Evolutionary conservation across 371 early-diverging fungal species (phyloP), one percentile per base, ranked within the genome.

Genomic region (Chytridiales sp.): DNA sequence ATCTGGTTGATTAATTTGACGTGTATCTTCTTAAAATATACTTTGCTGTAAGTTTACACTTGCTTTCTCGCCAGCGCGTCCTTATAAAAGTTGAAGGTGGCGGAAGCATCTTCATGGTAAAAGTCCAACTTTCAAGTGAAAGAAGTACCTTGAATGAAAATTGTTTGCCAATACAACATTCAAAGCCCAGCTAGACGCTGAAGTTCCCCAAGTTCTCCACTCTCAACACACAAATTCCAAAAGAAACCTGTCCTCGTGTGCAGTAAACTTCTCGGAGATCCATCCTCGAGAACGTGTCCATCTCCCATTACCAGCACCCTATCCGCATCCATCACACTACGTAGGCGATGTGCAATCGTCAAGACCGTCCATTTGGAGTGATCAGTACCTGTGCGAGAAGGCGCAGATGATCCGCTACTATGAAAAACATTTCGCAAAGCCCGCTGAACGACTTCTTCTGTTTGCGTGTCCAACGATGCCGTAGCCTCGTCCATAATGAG

Each of bases 371-470:
- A 63, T 59, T 85, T 73, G 69, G 94, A 94, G 52, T 93, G 91
- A 49, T 89, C 61, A 2, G 46, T 56, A 52, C 69, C 75, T 31
- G 68, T 57, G 0, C 32, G 3, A 24, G 11, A 29, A 36, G n/a
- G 4, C 8, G n/a, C 17, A n/a, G 11, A 29, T 8, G 15, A 4
- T 8, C 24, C 35, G 13, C 40, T 35, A 2, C 55, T 53, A 5
- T 9, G 46, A 44, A 77, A 61, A 49, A 70, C 66, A 11, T 44
- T 46, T 21, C 91, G 78, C 51, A 95, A 89, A 1, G 90, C 89
- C 56, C 79, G 62, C 58, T 91, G 91, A 50, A 91, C 87, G 58
- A 78, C 71, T 53, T 79, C 79, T 46, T 91, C 92, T 1, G 87
- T 62, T 8, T 43, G 36, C 44, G 63, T 26, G 47, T 76, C 77